phyloP scores from a whole-genome alignment of 331 rosid species.

The Quercus lobata region DNA sequence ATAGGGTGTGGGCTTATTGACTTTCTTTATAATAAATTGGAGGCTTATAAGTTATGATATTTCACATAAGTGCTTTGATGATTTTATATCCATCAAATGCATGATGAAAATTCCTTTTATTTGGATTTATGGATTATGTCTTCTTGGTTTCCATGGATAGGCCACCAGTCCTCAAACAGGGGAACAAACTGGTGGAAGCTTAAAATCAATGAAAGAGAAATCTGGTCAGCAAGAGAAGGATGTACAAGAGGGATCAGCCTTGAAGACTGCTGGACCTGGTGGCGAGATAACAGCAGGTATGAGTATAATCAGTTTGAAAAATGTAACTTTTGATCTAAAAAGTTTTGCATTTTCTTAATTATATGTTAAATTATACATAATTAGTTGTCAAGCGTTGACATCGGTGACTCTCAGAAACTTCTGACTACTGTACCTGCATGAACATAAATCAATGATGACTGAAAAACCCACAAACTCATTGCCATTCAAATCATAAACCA shows the following conservation, averaged over 20 bases:
- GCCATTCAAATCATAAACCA: no score
- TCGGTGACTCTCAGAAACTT: no score
- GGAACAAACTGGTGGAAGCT: conserved; percentile 55
- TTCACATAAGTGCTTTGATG: background rate
- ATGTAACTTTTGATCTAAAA: conserved; percentile 14
- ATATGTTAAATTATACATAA: no score
- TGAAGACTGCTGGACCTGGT: conserved; percentile 57
- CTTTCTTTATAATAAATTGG: background rate
- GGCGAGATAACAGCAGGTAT: conserved; percentile 67
- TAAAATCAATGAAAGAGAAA: conserved; percentile 56
- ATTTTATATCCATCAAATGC: conserved; percentile 11
- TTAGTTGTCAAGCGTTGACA: no score
- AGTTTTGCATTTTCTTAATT: background rate
- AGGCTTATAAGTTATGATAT: conserved; percentile 1
- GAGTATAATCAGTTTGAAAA: conserved; percentile 16
- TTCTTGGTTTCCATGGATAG: conserved; percentile 25
- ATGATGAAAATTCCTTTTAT: background rate
- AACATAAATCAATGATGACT: no score
- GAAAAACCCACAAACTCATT: no score
- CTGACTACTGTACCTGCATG: no score
- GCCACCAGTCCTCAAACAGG: conserved; percentile 58
- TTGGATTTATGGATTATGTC: background rate
- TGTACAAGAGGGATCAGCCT: conserved; percentile 37
- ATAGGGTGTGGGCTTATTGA: conserved; percentile 38
- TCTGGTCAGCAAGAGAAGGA: conserved; percentile 51